Conservation (phyloP, 2,329 filamentous ascomycete species). For the Pestalotiopsis fici region DNA sequence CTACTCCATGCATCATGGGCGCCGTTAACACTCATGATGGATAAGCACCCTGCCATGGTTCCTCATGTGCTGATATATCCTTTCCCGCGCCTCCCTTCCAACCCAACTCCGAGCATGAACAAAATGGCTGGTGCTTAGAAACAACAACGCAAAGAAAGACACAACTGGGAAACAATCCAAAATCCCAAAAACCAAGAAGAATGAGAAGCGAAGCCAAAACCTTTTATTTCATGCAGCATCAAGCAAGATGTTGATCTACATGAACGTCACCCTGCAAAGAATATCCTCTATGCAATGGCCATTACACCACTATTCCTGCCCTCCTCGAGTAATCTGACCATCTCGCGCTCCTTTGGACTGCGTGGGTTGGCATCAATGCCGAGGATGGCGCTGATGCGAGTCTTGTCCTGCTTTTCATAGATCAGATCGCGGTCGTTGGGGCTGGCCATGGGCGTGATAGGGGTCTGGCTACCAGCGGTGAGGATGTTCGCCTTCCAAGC, state of each 20-base stretch:
- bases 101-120: not conserved
- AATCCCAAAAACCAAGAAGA: not conserved
- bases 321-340: slow-evolving; percentile 58
- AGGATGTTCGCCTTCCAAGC: slow-evolving; percentile 61
- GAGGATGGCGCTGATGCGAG: slow-evolving; percentile 63
- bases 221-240: not conserved
- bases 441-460: slow-evolving; percentile 55
- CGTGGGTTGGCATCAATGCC: slow-evolving; percentile 61
- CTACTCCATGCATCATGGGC: not conserved
- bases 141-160: not conserved
- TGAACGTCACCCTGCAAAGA: not conserved
- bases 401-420: slow-evolving; percentile 50
- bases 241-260: not conserved
- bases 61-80: not conserved
- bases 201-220: not conserved
- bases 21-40: not conserved
- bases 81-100: not conserved
- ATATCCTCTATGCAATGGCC: slow-evolving; percentile 27
- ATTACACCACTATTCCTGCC: slow-evolving; percentile 36
- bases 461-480: slow-evolving; percentile 40
- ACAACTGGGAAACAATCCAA: not conserved
- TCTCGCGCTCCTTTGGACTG: slow-evolving; percentile 57
- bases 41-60: not conserved
- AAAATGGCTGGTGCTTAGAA: not conserved
- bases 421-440: slow-evolving; percentile 49